Conservation (phyloP, 352 stramenopile genomes). For the Phytophthora europaea region DNA sequence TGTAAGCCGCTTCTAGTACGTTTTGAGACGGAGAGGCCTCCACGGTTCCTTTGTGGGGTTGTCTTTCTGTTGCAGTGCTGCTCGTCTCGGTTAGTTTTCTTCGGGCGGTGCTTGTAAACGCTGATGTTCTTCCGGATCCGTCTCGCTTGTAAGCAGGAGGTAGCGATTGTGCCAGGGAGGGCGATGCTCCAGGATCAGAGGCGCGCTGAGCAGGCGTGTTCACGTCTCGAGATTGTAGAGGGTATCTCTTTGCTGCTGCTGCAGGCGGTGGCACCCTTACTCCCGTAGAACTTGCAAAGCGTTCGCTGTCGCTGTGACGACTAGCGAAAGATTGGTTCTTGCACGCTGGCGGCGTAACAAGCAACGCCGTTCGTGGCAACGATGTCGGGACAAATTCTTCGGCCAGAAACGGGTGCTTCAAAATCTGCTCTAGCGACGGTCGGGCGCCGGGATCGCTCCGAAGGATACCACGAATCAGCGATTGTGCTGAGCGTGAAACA, state of each 20-base stretch:
- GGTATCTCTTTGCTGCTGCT: conserved; percentile 43
- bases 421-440: conserved; percentile 81
- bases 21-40: conserved; percentile 30
- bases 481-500: conserved; percentile 86
- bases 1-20: conserved; percentile 62
- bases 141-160: conserved; percentile 35
- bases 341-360: conserved; percentile 77
- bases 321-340: conserved; percentile 43
- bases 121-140: conserved; percentile 18
- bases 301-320: conserved; percentile 36
- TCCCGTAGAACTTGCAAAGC: conserved; percentile 34
- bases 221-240: conserved; percentile 47
- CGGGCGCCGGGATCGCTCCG: conserved; percentile 73
- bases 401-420: conserved; percentile 81
- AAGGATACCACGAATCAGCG: conserved; percentile 80
- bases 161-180: conserved; percentile 22
- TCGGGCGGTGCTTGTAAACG: conserved; percentile 14
- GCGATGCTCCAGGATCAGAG: conserved; percentile 38
- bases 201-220: conserved; percentile 39
- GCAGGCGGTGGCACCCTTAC: conserved; percentile 30
- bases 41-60: conserved; percentile 5
- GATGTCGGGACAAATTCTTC: conserved; percentile 66
- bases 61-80: conserved; percentile 10
- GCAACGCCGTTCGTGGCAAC: conserved; percentile 68
- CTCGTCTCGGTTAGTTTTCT: conserved; percentile 18